Percentiles rank a stretch among this genome's conserved stretches.
phyloP scores from a whole-genome alignment of 2,329 filamentous ascomycete genomes.

The Aspergillus tubingensis region DNA sequence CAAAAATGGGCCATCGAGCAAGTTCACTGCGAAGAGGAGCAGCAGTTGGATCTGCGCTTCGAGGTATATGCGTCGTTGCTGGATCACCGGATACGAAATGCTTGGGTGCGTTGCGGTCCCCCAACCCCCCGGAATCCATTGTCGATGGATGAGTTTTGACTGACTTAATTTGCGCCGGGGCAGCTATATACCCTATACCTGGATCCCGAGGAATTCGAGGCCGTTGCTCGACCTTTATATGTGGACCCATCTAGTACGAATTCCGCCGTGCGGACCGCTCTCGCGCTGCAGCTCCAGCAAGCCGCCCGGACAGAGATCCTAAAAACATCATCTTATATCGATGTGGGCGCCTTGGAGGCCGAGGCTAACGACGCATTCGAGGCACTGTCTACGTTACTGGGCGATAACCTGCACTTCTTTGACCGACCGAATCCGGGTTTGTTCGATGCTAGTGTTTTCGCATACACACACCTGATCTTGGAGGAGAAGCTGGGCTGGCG shows the following conservation, averaged over 20 bases:
- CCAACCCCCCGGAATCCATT: no score
- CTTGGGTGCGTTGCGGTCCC: slow-evolving; percentile 65
- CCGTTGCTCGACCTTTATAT: slow-evolving; percentile 72
- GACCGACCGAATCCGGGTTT: slow-evolving; percentile 61
- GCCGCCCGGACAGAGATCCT: slow-evolving; percentile 76
- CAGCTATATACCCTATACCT: slow-evolving; percentile 83
- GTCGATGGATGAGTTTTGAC: neutral
- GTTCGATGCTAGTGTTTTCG: slow-evolving; percentile 87
- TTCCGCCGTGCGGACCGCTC: slow-evolving; percentile 61
- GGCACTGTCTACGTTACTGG: slow-evolving; percentile 62
- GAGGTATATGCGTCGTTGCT: slow-evolving; percentile 79
- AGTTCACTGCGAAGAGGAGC: slow-evolving; percentile 48
- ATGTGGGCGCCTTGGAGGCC: slow-evolving; percentile 58
- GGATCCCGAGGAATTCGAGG: slow-evolving; percentile 62
- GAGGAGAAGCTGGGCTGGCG: slow-evolving; percentile 65
- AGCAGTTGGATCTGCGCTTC: slow-evolving; percentile 58
- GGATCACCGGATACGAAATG: slow-evolving; percentile 75
- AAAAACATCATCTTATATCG: slow-evolving; percentile 58
- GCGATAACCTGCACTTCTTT: slow-evolving; percentile 64
- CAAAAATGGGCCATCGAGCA: slow-evolving; percentile 66
- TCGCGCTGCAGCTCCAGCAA: slow-evolving; percentile 66
- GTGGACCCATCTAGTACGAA: slow-evolving; percentile 63
- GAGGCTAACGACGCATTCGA: slow-evolving; percentile 65
- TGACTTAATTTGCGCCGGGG: slow-evolving; percentile 5
- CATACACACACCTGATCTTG: slow-evolving; percentile 81